A percentile compares a stretch with the other conserved stretches of the same genome.
Evolutionary conservation across 257 asterid species (phyloP).

Genomic region (Sherardia arvensis): DNA sequence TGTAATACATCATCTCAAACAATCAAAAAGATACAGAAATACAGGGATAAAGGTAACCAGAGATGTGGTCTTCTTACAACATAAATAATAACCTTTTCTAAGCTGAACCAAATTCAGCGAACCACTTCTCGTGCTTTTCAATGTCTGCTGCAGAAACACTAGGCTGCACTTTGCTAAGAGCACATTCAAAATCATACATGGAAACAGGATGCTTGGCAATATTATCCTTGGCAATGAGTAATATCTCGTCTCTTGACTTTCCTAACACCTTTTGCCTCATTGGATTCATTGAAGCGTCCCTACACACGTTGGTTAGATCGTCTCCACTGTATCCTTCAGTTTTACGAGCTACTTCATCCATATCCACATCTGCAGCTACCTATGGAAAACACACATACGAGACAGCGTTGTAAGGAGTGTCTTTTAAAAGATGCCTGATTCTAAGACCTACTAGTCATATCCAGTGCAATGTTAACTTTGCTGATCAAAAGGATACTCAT

Average conservation of each 20-base stretch:
- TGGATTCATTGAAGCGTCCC: constrained; percentile 90
- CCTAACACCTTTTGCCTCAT: constrained; percentile 62
- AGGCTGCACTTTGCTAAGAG: constrained; percentile 81
- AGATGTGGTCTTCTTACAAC: not conserved
- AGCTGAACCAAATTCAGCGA: constrained; percentile 84
- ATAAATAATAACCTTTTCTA: constrained; percentile 15
- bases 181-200: constrained; percentile 90
- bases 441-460: not conserved
- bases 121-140: constrained; percentile 94
- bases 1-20: not conserved
- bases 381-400: constrained; percentile 15
- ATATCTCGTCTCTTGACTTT: constrained; percentile 81
- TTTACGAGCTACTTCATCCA: constrained; percentile 80
- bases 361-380: constrained; percentile 94
- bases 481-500: not conserved
- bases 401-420: not conserved
- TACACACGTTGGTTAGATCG: constrained; percentile 86
- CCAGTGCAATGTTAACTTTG: not conserved
- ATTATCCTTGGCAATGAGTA: constrained; percentile 88
- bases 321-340: constrained; percentile 99
- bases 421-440: not conserved
- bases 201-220: constrained; percentile 87
- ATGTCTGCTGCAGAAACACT: constrained; percentile 93
- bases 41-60: not conserved
- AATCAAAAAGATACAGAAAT: not conserved